phyloP scores from a whole-genome alignment of 202 grass and related monocot genomes.

The Bolboschoenoplectus hybrid region DNA sequence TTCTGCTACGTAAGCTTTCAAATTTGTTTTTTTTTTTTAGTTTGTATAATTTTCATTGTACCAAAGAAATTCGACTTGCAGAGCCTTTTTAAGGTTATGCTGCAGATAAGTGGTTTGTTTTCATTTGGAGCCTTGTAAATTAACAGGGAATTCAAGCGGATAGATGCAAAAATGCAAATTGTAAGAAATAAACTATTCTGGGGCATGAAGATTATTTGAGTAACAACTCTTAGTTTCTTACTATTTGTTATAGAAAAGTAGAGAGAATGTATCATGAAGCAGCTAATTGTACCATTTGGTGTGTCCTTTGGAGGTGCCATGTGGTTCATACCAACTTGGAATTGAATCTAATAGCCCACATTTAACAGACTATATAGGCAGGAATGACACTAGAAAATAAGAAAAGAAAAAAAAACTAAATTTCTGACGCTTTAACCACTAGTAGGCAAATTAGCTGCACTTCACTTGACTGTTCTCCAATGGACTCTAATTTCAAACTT shows the following conservation, averaged over 20 bases:
- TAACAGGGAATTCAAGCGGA: not conserved
- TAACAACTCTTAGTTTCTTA: not conserved
- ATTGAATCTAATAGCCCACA: not conserved
- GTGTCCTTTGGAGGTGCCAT: not conserved
- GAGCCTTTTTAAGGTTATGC: not conserved
- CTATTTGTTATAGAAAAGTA: not conserved
- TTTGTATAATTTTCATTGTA: not conserved
- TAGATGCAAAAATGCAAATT: not conserved
- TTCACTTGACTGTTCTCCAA: conserved; percentile 3
- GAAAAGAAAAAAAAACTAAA: not conserved
- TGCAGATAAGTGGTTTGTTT: not conserved
- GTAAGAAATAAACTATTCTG: not conserved
- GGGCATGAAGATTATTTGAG: not conserved
- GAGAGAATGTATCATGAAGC: not conserved
- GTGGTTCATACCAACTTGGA: not conserved
- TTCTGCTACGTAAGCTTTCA: conserved; percentile 57
- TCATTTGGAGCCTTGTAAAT: not conserved
- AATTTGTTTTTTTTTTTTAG: not conserved
- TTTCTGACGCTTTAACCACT: not conserved
- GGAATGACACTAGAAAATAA: no score
- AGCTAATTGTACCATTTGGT: not conserved
- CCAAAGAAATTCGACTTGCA: not conserved
- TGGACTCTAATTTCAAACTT: not conserved
- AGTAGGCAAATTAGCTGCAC: not conserved
- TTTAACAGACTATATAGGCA: not conserved